A percentile compares a stretch with the other conserved stretches of the same genome.
phyloP scores from a whole-genome alignment of 257 asterid genomes.

The Verbascum thapsus region DNA sequence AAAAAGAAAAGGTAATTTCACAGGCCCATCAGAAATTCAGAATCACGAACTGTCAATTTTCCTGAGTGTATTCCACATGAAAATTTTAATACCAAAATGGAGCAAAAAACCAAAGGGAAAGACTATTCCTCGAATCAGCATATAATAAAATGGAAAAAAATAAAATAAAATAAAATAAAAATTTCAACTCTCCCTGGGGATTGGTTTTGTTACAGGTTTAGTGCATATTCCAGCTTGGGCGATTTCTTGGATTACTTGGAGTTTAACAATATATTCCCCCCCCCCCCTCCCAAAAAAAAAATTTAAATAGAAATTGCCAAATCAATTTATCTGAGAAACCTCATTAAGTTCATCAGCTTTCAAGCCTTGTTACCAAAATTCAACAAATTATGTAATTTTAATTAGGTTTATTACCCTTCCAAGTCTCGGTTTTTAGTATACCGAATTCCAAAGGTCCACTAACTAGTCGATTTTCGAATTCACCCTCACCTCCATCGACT shows the following conservation, averaged over 20 bases:
- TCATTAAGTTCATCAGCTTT: conserved; percentile 12
- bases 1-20: no score
- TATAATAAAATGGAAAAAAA: no score
- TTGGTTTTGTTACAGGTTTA: background rate
- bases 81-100: no score
- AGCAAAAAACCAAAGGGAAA: no score
- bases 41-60: no score
- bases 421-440: background rate
- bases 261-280: background rate
- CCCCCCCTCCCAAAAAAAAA: background rate
- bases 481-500: conserved; percentile 18
- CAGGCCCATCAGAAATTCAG: no score
- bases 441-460: conserved; percentile 10
- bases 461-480: background rate
- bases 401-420: conserved; percentile 19
- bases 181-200: background rate
- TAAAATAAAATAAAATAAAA: background rate
- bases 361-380: conserved; percentile 1
- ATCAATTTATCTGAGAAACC: conserved; percentile 2
- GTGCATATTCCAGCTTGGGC: background rate
- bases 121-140: no score
- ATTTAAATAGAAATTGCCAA: background rate
- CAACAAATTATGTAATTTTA: conserved; percentile 21
- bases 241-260: background rate
- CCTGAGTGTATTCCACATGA: no score